Evolutionary conservation across 192 early-diverging fungal species (phyloP).

Genomic region (Linnemannia hyalina): DNA sequence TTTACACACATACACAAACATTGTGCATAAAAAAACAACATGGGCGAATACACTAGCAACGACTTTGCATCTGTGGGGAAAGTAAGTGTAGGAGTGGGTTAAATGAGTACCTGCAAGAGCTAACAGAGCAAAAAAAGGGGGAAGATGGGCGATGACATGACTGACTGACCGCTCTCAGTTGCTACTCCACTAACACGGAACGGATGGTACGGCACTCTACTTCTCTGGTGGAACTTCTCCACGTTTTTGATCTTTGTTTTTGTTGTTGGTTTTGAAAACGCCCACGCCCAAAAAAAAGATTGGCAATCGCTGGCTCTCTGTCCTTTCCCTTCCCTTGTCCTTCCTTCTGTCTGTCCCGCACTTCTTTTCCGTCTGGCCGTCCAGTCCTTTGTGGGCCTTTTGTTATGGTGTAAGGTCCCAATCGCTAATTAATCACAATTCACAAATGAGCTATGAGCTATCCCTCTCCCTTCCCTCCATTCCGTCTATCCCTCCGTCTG

Average conservation of each 20-base stretch:
- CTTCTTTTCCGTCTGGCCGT: not conserved
- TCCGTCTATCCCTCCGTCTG: not conserved
- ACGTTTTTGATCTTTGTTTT: not conserved
- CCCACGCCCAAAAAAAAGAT: slow-evolving; percentile 5
- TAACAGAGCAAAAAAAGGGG: not conserved
- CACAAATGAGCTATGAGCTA: not conserved
- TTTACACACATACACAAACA: too few species aligned
- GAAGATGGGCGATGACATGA: not conserved
- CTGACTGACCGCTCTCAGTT: not conserved
- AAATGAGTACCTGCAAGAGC: not conserved
- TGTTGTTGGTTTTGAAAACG: not conserved
- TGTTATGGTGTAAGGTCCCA: not conserved
- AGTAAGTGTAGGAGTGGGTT: too few species aligned
- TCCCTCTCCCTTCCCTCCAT: not conserved
- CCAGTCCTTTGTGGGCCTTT: not conserved
- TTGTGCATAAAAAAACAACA: not conserved
- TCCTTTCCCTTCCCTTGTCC: not conserved
- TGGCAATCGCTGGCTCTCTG: not conserved
- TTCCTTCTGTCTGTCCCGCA: not conserved
- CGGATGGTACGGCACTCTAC: not conserved
- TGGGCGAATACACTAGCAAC: not conserved
- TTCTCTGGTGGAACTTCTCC: not conserved
- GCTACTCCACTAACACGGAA: not conserved
- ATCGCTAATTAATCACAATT: slow-evolving; percentile 3
- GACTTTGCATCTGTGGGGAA: not conserved